Conservation (phyloP, 768 basidiomycete genomes). For the Naganishia vaughanmartiniae region DNA sequence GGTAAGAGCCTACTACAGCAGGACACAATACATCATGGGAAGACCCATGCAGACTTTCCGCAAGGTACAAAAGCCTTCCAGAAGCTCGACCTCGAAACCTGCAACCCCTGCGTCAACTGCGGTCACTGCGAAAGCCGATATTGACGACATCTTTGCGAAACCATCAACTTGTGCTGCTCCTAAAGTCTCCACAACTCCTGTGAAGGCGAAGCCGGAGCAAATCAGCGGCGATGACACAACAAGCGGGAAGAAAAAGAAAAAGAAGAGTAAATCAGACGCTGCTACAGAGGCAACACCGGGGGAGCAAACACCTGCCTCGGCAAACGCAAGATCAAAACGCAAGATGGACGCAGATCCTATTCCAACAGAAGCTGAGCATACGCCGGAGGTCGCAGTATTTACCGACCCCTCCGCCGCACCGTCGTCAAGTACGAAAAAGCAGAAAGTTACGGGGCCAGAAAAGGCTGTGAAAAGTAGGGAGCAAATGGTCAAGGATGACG, state of each 20-base stretch:
- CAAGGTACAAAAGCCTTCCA: not conserved
- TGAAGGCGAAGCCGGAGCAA: no score
- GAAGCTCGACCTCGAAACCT: not conserved
- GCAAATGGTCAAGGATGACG: slow-evolving; percentile 28
- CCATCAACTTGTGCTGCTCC: not conserved
- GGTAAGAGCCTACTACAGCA: not conserved
- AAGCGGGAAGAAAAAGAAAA: slow-evolving; percentile 42
- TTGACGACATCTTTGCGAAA: slow-evolving; percentile 32
- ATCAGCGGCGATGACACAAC: not conserved
- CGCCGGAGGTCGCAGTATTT: slow-evolving; percentile 24
- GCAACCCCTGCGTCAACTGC: not conserved
- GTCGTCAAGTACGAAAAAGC: slow-evolving; percentile 3
- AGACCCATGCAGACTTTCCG: not conserved
- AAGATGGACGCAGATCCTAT: not conserved
- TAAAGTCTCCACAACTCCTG: not conserved
- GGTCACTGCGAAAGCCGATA: slow-evolving; percentile 23
- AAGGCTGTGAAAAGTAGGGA: slow-evolving; percentile 33
- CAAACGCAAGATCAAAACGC: not conserved
- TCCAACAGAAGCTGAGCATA: not conserved
- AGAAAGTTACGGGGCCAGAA: slow-evolving; percentile 26
- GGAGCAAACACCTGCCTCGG: not conserved
- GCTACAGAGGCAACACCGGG: not conserved
- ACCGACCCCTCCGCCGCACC: slow-evolving; percentile 30
- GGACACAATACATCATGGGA: not conserved
- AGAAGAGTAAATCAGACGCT: slow-evolving; percentile 32